Conservation (phyloP, 192 early-diverging fungal genomes). For the Paraglomus brasilianum region DNA sequence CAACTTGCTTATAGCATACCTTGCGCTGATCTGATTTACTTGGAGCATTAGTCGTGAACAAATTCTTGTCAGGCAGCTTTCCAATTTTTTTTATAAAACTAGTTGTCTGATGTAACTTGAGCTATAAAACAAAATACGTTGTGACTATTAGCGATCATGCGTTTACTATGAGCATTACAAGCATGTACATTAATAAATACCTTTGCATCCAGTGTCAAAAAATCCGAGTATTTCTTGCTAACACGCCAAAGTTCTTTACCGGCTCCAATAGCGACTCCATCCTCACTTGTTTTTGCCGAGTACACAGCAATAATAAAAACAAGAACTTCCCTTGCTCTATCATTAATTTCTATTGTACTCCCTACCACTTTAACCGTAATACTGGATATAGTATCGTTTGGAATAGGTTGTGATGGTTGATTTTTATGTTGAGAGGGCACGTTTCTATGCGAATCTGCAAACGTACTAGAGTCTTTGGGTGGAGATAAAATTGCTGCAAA, state of each 20-base stretch:
- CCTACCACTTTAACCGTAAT: slow-evolving; percentile 45
- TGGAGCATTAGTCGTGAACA: slow-evolving; percentile 79
- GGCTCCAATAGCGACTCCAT: slow-evolving; percentile 25
- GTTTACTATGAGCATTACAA: not conserved
- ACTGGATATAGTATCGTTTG: slow-evolving; percentile 20
- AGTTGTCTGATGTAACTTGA: slow-evolving; percentile 23
- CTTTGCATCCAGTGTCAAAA: slow-evolving; percentile 76
- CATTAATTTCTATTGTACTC: slow-evolving; percentile 67
- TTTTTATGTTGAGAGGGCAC: too few relatives aligned
- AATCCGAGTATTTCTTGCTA: slow-evolving; percentile 88
- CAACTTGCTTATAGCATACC: slow-evolving; percentile 37
- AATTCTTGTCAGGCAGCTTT: slow-evolving; percentile 81
- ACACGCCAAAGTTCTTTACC: slow-evolving; percentile 69
- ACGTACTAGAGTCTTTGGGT: too few relatives aligned
- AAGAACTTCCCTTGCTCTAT: slow-evolving; percentile 74
- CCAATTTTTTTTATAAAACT: slow-evolving; percentile 50
- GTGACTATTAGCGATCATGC: not conserved
- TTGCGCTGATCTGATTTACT: slow-evolving; percentile 87
- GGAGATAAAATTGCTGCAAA: too few relatives aligned
- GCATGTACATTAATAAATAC: slow-evolving; percentile 35
- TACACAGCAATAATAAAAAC: slow-evolving; percentile 58
- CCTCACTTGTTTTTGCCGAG: slow-evolving; percentile 32
- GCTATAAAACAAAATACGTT: not conserved
- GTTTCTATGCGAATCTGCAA: too few relatives aligned
- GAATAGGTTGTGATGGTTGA: not conserved